Evolutionary conservation across 805 yeast genomes (phyloP).

Genomic region (Kodamaea lidongshanica): DNA sequence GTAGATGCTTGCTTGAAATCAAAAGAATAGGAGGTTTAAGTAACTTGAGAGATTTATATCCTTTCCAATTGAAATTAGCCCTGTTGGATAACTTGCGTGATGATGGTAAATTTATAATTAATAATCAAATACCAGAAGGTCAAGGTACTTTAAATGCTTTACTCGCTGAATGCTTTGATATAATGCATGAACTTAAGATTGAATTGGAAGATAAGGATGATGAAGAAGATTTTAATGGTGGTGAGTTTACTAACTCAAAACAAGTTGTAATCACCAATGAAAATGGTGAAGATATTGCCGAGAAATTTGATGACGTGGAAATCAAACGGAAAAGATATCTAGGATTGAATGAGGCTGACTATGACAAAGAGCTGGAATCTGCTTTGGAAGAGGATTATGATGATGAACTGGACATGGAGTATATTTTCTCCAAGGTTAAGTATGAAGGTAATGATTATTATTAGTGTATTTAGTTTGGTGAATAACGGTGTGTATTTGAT

Average conservation of each 20-base stretch:
- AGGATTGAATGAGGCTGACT: conserved; percentile 43
- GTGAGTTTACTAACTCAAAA: conserved; percentile 12
- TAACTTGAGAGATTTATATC: conserved; percentile 83
- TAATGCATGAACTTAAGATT: conserved; percentile 81
- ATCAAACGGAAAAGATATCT: conserved; percentile 36
- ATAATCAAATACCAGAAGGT: conserved; percentile 92
- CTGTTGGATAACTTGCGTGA: conserved; percentile 78
- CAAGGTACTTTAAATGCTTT: conserved; percentile 92
- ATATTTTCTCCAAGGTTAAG: conserved; percentile 23
- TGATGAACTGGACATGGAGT: conserved; percentile 11
- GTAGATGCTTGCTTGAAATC: conserved; percentile 83
- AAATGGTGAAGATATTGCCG: conserved; percentile 12
- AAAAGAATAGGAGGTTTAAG: conserved; percentile 90
- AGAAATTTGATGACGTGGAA: conserved; percentile 39
- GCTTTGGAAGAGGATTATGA: conserved; percentile 19
- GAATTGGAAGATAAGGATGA: conserved; percentile 66
- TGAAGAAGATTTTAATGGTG: conserved; percentile 15
- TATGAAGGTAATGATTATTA: conserved; percentile 41
- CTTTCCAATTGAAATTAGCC: conserved; percentile 91
- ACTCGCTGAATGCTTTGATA: conserved; percentile 90
- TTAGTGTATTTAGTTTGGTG: conserved; percentile 13
- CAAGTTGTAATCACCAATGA: conserved; percentile 3
- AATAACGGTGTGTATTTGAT: no score
- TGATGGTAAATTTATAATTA: conserved; percentile 89
- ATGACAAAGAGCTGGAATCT: conserved; percentile 34